Evolutionary conservation across 768 basidiomycete species (phyloP).

Genomic region (Podaxis sp.): DNA sequence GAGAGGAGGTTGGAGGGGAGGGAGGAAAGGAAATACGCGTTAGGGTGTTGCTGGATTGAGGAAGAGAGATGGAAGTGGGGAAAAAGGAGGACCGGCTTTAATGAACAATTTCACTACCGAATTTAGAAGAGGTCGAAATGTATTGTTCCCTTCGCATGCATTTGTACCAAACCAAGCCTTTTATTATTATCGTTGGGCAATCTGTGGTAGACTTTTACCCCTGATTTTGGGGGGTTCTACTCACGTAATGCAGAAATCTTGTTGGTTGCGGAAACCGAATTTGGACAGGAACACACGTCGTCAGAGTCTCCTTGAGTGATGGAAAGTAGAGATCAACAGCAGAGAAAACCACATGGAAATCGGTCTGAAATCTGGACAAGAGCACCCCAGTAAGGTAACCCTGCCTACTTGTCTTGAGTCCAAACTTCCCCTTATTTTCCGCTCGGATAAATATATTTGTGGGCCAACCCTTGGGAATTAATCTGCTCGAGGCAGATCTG

Average conservation of each 20-base stretch:
- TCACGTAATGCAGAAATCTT: slow-evolving; percentile 52
- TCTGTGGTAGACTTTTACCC: slow-evolving; percentile 49
- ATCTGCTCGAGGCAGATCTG: slow-evolving; percentile 14
- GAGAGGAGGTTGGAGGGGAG: slow-evolving; percentile 23
- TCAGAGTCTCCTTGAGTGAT: slow-evolving; percentile 13
- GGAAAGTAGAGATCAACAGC: slow-evolving; percentile 14
- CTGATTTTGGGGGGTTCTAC: slow-evolving; percentile 51
- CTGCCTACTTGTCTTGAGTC: slow-evolving; percentile 8
- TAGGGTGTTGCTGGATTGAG: slow-evolving; percentile 33
- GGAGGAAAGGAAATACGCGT: slow-evolving; percentile 24
- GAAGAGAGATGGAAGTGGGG: slow-evolving; percentile 53
- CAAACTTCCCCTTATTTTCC: slow-evolving; percentile 21
- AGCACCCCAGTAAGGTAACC: slow-evolving; percentile 12
- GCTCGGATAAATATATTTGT: slow-evolving; percentile 19
- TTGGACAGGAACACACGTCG: slow-evolving; percentile 27
- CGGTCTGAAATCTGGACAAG: slow-evolving; percentile 9
- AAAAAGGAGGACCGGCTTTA: slow-evolving; percentile 72
- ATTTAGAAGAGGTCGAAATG: slow-evolving; percentile 58
- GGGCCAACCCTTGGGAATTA: slow-evolving; percentile 19
- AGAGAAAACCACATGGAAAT: slow-evolving; percentile 24
- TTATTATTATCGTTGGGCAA: slow-evolving; percentile 53
- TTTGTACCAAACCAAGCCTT: slow-evolving; percentile 51
- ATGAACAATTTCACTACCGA: slow-evolving; percentile 68
- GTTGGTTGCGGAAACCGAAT: slow-evolving; percentile 26
- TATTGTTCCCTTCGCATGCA: slow-evolving; percentile 71